Evolutionary conservation across 345 rosid species (phyloP), one percentile per base, ranked within the genome.

Genomic region (Pugionium dolabratum): DNA sequence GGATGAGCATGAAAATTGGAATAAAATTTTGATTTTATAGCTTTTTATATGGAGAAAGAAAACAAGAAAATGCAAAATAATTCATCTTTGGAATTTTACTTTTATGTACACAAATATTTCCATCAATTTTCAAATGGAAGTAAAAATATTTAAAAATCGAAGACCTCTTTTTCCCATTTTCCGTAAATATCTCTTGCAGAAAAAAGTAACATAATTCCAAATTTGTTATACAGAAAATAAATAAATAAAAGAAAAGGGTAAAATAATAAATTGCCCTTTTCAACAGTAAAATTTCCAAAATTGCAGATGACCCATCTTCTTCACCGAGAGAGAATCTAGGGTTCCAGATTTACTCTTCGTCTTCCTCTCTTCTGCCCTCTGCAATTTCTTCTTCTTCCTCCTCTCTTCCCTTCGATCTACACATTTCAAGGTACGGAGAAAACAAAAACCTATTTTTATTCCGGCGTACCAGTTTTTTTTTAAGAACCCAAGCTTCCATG

Each of bases 271-370:
- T 18, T 18, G 18, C 18, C 18, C 18, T 18, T 18, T 18, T 18
- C 18, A 18, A 18, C 18, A 18, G 18, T 18, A 18, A 18, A 18
- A 18, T 18, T 18, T 18, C 18, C 18, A 18, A 18, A 18, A 18
- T 18, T 18, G 18, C 18, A 18, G 18, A 18, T 18, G 18, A 18
- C 65, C 68, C 74, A 67, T 74, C 78, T 67, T 62, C 78, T 74
- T 69, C 73, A 54, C 64, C 78, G 34, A 46, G 33, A 61, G 59
- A 54, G 42, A 32, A 55, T 62, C 74, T 74, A 74, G 78, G 74
- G 78, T 62, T 74, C 69, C 78, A 67, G 69, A 74, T 74, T 74
- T 68, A 67, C 73, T 68, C 73, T 62, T 47, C 67, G 4, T 60
- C 57, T 47, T 74, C 35, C 64, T 60, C 53, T 54, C 40, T 25